Evolutionary conservation across 2,329 filamentous ascomycete genomes (phyloP).

Genomic region (Aspergillus glaucus): DNA sequence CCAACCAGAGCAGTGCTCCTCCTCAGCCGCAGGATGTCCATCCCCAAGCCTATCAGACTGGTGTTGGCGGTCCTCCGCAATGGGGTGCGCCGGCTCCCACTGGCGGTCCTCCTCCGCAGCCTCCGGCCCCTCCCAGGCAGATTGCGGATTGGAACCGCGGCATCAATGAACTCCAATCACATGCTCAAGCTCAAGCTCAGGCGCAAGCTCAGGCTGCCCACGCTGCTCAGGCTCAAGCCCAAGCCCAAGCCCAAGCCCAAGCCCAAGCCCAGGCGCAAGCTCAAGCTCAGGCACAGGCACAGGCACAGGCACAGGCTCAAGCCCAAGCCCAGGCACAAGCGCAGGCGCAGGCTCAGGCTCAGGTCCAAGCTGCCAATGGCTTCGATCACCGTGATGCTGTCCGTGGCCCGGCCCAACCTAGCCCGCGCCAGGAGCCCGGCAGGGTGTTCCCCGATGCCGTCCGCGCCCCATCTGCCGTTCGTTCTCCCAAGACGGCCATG

Average conservation of each 20-base stretch:
- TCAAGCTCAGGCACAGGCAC: conserved; percentile 3
- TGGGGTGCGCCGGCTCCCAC: conserved; percentile 70
- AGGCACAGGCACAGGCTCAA: neutral
- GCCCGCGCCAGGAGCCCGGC: conserved; percentile 66
- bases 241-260: neutral
- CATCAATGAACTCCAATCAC: conserved; percentile 69
- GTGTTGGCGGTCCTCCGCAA: conserved; percentile 77
- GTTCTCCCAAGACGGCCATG: conserved; percentile 55
- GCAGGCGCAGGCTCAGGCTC: conserved; percentile 17
- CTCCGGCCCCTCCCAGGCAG: conserved; percentile 59
- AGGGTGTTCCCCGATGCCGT: conserved; percentile 63
- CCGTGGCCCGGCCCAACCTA: conserved; percentile 63
- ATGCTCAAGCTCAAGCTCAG: conserved; percentile 32
- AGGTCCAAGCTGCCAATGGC: conserved; percentile 60
- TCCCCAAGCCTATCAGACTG: conserved; percentile 84
- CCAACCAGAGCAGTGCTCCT: conserved; percentile 67
- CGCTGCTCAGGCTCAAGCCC: neutral
- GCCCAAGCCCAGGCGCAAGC: conserved; percentile 32
- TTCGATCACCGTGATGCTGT: conserved; percentile 73
- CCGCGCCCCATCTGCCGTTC: conserved; percentile 49
- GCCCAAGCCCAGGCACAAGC: conserved; percentile 47
- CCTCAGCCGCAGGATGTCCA: conserved; percentile 84
- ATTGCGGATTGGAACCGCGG: conserved; percentile 58
- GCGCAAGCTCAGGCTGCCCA: conserved; percentile 3
- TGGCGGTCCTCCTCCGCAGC: conserved; percentile 45